Base-by-base conservation (phyloP, 345 rosid genomes). In the Kandelia obovata region DNA sequence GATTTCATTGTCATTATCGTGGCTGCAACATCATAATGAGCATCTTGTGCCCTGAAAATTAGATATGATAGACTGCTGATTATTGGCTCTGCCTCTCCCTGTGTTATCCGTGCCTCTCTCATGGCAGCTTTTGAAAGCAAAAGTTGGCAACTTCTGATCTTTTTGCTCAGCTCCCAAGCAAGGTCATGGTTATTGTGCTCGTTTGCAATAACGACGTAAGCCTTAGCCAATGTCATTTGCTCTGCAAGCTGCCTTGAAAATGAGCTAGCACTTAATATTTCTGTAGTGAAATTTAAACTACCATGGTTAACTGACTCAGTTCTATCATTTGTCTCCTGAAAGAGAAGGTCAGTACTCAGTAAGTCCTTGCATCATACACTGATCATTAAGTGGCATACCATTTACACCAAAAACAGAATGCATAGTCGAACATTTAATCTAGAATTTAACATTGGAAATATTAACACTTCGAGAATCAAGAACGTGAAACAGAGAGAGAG, bases 171-270 rank as follows among this genome's bases (percentile, higher is more conserved):
- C 76, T 87, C 88, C 99, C 99, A 95, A 55, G 97, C 96, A 64
- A 92, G 91, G 71, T 87, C 86, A 70, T 90, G 92, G 66, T 90
- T 92, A 53, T 84, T 86, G 77, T 90, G 97, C 82, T 92, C 98
- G 79, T 95, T 95, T 43, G 97, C 99, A 63, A 95, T 89, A 63
- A 95, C 74, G 62, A 95, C 92, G 78, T 91, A 94, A 32, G 97
- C 97, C 80, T 94, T 94, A 71, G 96, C 99, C 67, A 95, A 92
- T 68, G 83, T 86, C 89, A 92, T 87, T 78, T 95, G 99, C 77
- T 87, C 99, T 11, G 88, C 84, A 75, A 95, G 77, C 81, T 92
- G 97, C 74, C 97, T 68, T 49, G 97, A 79, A 79, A 83, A 88
- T 17, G 98, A 95, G 72, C 83, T 81, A 9, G 85, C 92, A 77